phyloP scores from a whole-genome alignment of 148 eudicot genomes.

The Rhododendron kiyosumense region DNA sequence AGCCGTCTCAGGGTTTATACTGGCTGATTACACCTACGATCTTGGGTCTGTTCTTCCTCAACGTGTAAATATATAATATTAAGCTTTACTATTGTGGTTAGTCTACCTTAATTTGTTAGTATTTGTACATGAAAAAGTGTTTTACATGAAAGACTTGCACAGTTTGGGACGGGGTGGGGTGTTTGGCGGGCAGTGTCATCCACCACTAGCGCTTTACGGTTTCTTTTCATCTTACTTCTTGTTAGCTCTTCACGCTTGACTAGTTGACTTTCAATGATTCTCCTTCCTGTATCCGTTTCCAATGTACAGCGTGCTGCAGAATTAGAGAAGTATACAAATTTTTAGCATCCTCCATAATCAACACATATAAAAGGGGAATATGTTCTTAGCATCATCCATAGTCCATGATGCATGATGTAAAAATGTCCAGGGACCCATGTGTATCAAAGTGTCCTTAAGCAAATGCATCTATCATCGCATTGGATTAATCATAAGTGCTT shows the following conservation, averaged over 20 bases:
- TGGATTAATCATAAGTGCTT: too few relatives aligned
- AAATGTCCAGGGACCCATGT: not conserved
- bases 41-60: not conserved
- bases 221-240: not conserved
- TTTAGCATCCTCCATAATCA: not conserved
- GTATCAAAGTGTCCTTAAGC: too few relatives aligned
- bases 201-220: not conserved
- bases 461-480: too few relatives aligned
- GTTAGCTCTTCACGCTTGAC: not conserved
- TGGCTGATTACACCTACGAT: slow-evolving; percentile 13
- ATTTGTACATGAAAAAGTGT: not conserved
- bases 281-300: not conserved
- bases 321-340: not conserved
- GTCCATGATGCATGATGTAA: not conserved
- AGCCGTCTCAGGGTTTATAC: slow-evolving; percentile 37
- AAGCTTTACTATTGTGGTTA: not conserved
- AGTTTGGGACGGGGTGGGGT: not conserved
- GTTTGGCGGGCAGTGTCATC: not conserved
- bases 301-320: not conserved
- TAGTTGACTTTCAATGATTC: not conserved
- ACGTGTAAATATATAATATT: not conserved
- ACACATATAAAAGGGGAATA: not conserved
- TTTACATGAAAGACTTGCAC: not conserved
- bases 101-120: not conserved
- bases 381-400: not conserved